Evolutionary conservation across 768 basidiomycete species (phyloP).

Genomic region (Cyclocybe aegerita): DNA sequence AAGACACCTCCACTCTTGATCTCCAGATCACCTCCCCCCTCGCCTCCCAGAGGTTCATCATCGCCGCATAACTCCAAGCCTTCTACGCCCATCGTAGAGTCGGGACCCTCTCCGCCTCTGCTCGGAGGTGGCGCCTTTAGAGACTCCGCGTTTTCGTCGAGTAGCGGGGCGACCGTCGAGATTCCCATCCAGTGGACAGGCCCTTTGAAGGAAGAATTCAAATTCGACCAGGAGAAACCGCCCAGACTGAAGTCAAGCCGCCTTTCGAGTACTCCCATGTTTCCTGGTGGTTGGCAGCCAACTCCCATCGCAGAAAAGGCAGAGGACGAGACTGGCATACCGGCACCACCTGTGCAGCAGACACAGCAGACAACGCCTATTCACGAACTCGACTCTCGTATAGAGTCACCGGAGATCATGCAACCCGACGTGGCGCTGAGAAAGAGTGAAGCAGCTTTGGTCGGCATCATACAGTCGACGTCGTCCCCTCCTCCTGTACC

Average conservation of each 20-base stretch:
- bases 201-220: conserved; percentile 16
- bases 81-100: conserved; percentile 4
- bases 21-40: conserved; percentile 15
- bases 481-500: conserved; percentile 20
- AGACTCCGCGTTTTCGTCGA: conserved; percentile 61
- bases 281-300: conserved; percentile 58
- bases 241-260: conserved; percentile 13
- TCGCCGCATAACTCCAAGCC: conserved; percentile 6
- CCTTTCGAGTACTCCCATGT: conserved; percentile 30
- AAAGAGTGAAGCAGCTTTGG: conserved; percentile 65
- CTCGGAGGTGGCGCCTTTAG: conserved; percentile 62
- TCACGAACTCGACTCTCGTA: conserved; percentile 50
- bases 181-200: conserved; percentile 68
- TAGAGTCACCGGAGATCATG: conserved; percentile 54
- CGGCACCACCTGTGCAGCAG: conserved; percentile 14
- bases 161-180: conserved; percentile 44
- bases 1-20: conserved; percentile 39
- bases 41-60: conserved; percentile 17
- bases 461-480: conserved; percentile 46
- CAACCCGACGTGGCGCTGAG: conserved; percentile 41
- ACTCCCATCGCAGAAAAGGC: conserved; percentile 51
- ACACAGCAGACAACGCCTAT: conserved; percentile 30
- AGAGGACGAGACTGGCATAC: conserved; percentile 17
- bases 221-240: conserved; percentile 10
- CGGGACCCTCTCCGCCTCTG: conserved; percentile 33